A percentile compares a stretch with the other conserved stretches of the same genome.
phyloP scores from a whole-genome alignment of 2,329 filamentous ascomycete genomes.

The Aureobasidium namibiae region DNA sequence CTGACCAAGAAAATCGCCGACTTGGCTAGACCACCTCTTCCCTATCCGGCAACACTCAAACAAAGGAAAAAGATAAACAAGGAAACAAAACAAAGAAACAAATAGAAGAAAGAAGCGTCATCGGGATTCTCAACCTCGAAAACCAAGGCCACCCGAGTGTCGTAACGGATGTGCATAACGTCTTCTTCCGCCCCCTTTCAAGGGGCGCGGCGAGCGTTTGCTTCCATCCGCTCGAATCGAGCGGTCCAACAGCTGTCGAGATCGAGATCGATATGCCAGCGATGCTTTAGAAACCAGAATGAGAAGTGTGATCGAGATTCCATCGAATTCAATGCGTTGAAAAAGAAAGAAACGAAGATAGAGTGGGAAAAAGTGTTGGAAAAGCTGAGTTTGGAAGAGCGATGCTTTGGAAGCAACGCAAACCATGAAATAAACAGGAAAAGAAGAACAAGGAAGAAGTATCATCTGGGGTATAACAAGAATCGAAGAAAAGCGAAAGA shows the following conservation, averaged over 20 bases:
- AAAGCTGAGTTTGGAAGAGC: not conserved
- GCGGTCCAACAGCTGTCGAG: conserved; percentile 7
- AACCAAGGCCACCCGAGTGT: not conserved
- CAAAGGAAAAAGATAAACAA: not conserved
- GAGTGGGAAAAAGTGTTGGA: not conserved
- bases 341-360: not conserved
- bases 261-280: not conserved
- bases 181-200: not conserved
- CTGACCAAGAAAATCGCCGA: not conserved
- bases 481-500: conserved; percentile 4
- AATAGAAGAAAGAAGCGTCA: not conserved
- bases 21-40: not conserved
- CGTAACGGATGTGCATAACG: conserved; percentile 2
- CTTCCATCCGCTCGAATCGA: not conserved
- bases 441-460: not conserved
- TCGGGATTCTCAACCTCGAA: not conserved
- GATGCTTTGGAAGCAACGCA: not conserved
- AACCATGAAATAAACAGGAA: conserved; percentile 3
- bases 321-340: not conserved
- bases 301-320: not conserved
- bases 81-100: conserved; percentile 6
- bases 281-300: not conserved
- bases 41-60: not conserved
- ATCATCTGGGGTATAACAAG: conserved; percentile 9
- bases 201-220: not conserved